A percentile compares a stretch with the other conserved stretches of the same genome.
Conservation (phyloP, 2,329 filamentous ascomycete species). For the Cytospora schulzeri region DNA sequence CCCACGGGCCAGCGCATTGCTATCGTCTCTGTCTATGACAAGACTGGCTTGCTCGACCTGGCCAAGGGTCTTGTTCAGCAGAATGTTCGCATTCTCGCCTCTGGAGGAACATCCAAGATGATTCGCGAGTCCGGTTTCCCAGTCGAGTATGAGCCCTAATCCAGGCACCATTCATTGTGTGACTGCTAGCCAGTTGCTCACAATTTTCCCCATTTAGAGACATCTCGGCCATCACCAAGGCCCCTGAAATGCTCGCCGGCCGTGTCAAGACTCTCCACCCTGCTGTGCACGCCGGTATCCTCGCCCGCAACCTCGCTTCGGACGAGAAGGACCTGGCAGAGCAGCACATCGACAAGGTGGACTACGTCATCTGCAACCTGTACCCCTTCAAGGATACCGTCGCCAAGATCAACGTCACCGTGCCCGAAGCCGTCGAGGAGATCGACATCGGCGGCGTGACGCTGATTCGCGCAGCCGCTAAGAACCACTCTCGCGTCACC, state of each 20-base stretch:
- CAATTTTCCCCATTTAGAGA: constrained; percentile 59
- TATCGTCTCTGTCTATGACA: constrained; percentile 98
- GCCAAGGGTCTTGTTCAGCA: constrained; percentile 88
- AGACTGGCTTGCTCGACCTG: constrained; percentile 91
- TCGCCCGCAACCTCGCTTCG: constrained; percentile 89
- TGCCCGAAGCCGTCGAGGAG: constrained; percentile 96
- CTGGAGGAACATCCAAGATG: constrained; percentile 93
- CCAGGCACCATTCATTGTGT: neutral
- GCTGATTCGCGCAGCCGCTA: constrained; percentile 91
- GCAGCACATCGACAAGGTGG: constrained; percentile 92
- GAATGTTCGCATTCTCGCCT: constrained; percentile 90
- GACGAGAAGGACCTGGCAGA: constrained; percentile 96
- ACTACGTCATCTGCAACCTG: constrained; percentile 96
- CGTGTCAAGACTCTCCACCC: constrained; percentile 90
- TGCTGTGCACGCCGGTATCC: constrained; percentile 86
- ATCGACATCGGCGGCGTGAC: constrained; percentile 98
- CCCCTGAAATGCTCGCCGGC: constrained; percentile 94
- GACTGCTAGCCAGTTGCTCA: constrained; percentile 10
- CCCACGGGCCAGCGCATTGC: constrained; percentile 63
- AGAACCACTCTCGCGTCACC: constrained; percentile 95
- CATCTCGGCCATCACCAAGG: constrained; percentile 94
- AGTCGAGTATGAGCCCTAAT: constrained; percentile 67
- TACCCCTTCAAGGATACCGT: constrained; percentile 99
- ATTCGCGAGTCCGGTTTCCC: constrained; percentile 94
- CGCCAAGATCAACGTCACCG: constrained; percentile 94